Conservation (phyloP, 345 rosid species). For the Leavenworthia alabamica region DNA sequence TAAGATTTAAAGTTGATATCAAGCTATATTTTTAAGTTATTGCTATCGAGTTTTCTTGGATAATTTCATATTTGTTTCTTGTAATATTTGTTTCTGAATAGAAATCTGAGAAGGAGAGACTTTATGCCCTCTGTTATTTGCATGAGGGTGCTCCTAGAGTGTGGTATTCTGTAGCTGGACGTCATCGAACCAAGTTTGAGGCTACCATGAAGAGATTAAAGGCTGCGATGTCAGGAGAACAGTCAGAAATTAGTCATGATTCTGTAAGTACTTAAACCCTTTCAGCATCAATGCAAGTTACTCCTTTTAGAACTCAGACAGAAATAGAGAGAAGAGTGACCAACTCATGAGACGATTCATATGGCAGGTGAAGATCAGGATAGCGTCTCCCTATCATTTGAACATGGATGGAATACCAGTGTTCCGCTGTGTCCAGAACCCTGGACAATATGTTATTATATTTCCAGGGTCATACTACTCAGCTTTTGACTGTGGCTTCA, state of each 20-base stretch:
- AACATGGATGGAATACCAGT: conserved; percentile 57
- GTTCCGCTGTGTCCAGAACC: conserved; percentile 52
- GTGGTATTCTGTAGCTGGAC: conserved; percentile 54
- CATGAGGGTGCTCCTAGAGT: conserved; percentile 68
- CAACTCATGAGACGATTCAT: conserved; percentile 7
- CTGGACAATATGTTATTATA: conserved; percentile 63
- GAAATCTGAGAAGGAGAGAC: conserved; percentile 61
- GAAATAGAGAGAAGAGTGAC: neutral
- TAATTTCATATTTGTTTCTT: conserved; percentile 15
- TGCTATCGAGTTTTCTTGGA: conserved; percentile 1
- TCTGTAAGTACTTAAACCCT: conserved; percentile 37
- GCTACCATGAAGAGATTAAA: conserved; percentile 32
- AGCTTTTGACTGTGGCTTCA: conserved; percentile 64
- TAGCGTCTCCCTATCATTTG: conserved; percentile 36
- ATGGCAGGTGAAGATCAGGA: conserved; percentile 42
- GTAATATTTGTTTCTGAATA: conserved; percentile 34
- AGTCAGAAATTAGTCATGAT: conserved; percentile 27
- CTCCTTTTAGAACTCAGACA: neutral
- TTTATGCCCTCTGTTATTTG: conserved; percentile 51
- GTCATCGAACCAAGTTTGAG: conserved; percentile 37
- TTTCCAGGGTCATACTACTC: conserved; percentile 59
- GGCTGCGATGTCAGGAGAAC: conserved; percentile 24
- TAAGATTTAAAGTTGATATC: conserved; percentile 33
- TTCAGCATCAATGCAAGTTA: neutral
- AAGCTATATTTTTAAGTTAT: conserved; percentile 1